Evolutionary conservation across 2,329 filamentous ascomycete genomes (phyloP), one percentile per base, ranked within the genome.

Genomic region (Curvularia spicifera): DNA sequence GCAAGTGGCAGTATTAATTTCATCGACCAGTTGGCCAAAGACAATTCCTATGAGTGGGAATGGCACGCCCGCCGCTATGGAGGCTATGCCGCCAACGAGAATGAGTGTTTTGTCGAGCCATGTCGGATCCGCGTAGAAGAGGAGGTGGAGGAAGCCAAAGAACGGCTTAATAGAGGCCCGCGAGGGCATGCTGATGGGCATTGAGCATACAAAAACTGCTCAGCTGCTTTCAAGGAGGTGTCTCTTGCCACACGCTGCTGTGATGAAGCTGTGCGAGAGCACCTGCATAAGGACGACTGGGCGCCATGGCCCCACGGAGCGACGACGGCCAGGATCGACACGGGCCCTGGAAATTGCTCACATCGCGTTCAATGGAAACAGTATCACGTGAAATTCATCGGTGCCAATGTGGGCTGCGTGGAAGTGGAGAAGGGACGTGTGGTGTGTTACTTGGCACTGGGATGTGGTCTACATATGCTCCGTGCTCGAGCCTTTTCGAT

Each of bases 1-100:
- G 70, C 85, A 87, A n/a, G 84, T 82, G 20, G 83, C 83, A 12
- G 77, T 73, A 67, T 87, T 88, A 68, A 89, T 79, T 59, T 85
- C 79, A 68, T 89, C 85, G 60, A 89, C 80, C 5, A 89, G 82
- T 72, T 87, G 78, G 54, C 87, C 85, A 65, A 89, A 89, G 52
- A 89, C 78, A 59, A 89, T 85, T 51, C 84, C 86, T 68, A 89
- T 84, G 20, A 89, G 77, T 13, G 87, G 87, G 56, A 88, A 87
- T 0, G 87, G 86, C 4, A 86, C 80, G 46, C 86, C 87, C n/a
- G 86, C 82, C 26, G 81, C 84, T 44, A 84, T 83, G 52, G 85
- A 82, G 53, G 78, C 77, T 26, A 83, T 45, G 55, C 72, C 63
- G 49, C 81, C 82, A 49, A 72, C 68, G 40, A 56, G 53, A 26